phyloP scores from a whole-genome alignment of 148 eudicot genomes.

The Chenopodium quinoa region DNA sequence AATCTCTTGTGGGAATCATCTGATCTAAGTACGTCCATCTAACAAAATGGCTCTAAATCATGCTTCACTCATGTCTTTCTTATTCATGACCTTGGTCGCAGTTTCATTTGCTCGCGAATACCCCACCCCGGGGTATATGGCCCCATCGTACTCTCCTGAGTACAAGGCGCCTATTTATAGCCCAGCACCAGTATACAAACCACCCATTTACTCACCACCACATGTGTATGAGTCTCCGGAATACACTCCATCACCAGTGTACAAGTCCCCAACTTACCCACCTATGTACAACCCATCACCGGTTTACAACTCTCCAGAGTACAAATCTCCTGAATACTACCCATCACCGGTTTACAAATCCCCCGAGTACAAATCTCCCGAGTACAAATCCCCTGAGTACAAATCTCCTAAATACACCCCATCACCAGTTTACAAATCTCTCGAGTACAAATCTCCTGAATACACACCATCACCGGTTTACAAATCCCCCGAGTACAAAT shows the following conservation, averaged over 20 bases:
- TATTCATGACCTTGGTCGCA: slow-evolving; percentile 12
- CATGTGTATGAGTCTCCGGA: background rate
- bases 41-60: slow-evolving; percentile 1
- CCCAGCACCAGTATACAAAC: background rate
- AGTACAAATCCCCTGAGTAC: background rate
- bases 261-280: background rate
- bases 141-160: background rate
- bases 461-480: background rate
- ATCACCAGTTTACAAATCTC: background rate
- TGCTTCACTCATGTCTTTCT: slow-evolving; percentile 8
- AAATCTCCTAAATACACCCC: background rate
- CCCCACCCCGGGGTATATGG: background rate
- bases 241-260: background rate
- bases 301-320: background rate
- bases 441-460: too few species aligned
- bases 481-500: background rate
- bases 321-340: background rate
- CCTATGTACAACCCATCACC: background rate
- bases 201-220: slow-evolving; percentile 13
- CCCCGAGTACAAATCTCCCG: background rate
- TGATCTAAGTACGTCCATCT: background rate
- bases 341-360: background rate
- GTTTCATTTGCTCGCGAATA: slow-evolving; percentile 18
- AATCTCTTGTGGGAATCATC: background rate
- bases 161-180: background rate